phyloP scores from a whole-genome alignment of 805 yeast species.

The Lipomyces anomalus region DNA sequence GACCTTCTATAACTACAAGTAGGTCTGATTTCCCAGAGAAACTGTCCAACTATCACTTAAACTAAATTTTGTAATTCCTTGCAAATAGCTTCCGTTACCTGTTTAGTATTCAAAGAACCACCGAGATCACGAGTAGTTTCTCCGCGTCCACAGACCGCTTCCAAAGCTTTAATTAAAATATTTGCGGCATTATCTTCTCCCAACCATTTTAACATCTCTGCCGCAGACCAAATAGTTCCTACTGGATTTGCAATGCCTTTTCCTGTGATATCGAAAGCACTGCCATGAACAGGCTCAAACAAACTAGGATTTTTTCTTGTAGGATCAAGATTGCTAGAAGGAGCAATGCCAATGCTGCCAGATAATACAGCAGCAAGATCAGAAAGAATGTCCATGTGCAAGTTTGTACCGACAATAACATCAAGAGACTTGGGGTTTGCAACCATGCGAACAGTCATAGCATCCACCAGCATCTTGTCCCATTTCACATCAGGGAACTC shows the following conservation, averaged over 20 bases:
- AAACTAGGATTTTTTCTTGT: constrained; percentile 18
- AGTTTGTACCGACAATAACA: constrained; percentile 21
- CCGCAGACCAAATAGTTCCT: constrained; percentile 24
- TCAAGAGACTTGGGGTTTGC: constrained; percentile 18
- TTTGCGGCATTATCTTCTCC: constrained; percentile 17
- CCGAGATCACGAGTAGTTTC: constrained; percentile 14
- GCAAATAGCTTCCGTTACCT: constrained; percentile 13
- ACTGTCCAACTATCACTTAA: too few species aligned
- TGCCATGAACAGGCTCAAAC: constrained; percentile 26
- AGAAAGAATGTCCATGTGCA: constrained; percentile 23
- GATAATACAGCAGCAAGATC: constrained; percentile 23
- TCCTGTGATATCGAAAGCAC: constrained; percentile 25
- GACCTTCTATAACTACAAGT: too few species aligned
- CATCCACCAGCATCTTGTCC: constrained; percentile 25
- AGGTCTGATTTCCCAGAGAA: too few species aligned
- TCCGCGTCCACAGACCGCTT: constrained; percentile 2
- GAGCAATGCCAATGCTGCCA: constrained; percentile 24
- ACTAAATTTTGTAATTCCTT: background rate
- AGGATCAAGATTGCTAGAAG: constrained; percentile 24
- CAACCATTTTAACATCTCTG: constrained; percentile 22
- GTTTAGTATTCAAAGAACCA: constrained; percentile 12
- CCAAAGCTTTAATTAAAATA: constrained; percentile 8
- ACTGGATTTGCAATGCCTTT: constrained; percentile 24
- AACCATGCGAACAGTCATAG: constrained; percentile 25
- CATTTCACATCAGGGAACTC: constrained; percentile 24